These are phyloP conservation scores for Corylus heterophylla DNA, from an alignment of 306 rosid genomes.

Conservation along the genomic window DNA sequence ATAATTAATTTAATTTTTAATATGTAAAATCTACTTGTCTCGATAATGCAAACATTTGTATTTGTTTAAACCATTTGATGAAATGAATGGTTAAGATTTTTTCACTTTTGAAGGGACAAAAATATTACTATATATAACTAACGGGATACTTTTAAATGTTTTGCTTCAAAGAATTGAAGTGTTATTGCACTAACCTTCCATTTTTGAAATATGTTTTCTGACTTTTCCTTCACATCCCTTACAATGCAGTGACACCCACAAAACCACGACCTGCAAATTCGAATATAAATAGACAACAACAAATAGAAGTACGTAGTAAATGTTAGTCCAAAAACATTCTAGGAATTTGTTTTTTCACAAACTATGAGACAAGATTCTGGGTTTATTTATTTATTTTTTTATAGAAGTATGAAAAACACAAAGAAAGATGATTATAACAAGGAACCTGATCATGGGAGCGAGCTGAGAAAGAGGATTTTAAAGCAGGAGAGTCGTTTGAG, in stretches of 20 bases:
- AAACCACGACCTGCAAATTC: constrained; percentile 61
- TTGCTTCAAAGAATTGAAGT: not conserved
- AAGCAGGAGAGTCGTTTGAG: constrained; percentile 22
- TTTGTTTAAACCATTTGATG: too few species aligned
- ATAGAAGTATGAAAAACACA: not conserved
- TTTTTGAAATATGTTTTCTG: constrained; percentile 76
- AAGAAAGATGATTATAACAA: not conserved
- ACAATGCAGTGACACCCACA: constrained; percentile 84
- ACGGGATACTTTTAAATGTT: not conserved
- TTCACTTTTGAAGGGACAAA: not conserved
- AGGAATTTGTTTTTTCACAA: not conserved
- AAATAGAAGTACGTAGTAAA: not conserved
- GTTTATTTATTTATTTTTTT: not conserved
- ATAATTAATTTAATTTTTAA: too few species aligned
- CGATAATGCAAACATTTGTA: too few species aligned
- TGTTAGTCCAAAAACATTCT: not conserved
- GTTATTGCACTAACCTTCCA: constrained; percentile 55
- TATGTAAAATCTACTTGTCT: too few species aligned
- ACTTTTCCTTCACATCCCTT: constrained; percentile 89
- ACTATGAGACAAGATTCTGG: not conserved
- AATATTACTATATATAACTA: not conserved
- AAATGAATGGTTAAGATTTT: too few species aligned
- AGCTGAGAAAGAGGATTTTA: constrained; percentile 47
- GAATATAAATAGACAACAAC: not conserved
- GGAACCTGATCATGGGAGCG: constrained; percentile 60